These are phyloP conservation scores for Colletotrichum magnum DNA, from an alignment of 2,329 filamentous ascomycete genomes.

Conservation along the genomic window DNA sequence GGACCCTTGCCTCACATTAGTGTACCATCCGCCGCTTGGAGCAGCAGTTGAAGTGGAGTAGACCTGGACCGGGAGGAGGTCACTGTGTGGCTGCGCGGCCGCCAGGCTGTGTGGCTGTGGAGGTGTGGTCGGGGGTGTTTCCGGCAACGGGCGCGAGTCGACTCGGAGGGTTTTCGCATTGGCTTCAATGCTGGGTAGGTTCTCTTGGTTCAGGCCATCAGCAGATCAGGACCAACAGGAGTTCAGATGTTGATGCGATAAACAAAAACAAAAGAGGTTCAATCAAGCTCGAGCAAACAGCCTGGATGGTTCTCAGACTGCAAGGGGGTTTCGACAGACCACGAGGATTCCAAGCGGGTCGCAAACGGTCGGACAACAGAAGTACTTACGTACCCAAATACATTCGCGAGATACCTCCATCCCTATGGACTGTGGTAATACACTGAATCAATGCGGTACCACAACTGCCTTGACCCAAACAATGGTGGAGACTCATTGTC, in stretches of 20 bases:
- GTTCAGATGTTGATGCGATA: neutral
- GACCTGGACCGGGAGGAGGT: slow-evolving; percentile 19
- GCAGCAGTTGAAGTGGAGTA: slow-evolving; percentile 39
- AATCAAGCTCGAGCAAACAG: neutral
- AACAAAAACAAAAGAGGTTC: neutral
- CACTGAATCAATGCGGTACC: neutral
- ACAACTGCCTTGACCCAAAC: too few species aligned
- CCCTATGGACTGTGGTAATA: too few species aligned
- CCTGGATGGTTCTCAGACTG: neutral
- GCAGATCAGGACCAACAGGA: neutral
- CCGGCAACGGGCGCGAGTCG: neutral
- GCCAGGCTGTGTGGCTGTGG: slow-evolving; percentile 7
- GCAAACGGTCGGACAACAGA: slow-evolving; percentile 3
- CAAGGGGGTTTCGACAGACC: neutral
- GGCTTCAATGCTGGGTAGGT: neutral
- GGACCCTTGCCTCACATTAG: slow-evolving; percentile 40
- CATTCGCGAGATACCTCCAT: too few species aligned
- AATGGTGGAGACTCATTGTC: too few species aligned
- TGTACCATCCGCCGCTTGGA: slow-evolving; percentile 38
- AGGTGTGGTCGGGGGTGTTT: slow-evolving; percentile 13
- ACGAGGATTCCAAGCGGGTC: slow-evolving; percentile 4
- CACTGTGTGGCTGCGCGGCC: slow-evolving; percentile 35
- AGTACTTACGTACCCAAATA: neutral
- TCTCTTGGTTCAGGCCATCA: slow-evolving; percentile 3
- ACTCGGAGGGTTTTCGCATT: neutral